A percentile compares a stretch with the other conserved stretches of the same genome.
phyloP scores from a whole-genome alignment of 768 basidiomycete species.

The Boletus speciosus region DNA sequence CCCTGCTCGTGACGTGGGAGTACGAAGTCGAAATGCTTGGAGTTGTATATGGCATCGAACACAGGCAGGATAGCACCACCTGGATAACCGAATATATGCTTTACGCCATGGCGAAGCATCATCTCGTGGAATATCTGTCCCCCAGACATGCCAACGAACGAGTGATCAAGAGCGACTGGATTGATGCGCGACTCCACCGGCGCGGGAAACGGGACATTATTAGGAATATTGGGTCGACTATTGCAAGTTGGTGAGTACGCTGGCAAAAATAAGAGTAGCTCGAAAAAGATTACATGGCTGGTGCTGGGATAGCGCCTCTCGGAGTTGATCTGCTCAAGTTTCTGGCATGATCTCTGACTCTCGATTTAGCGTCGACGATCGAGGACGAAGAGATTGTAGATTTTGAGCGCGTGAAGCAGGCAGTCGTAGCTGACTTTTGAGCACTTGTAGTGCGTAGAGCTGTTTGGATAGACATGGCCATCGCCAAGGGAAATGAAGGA shows the following conservation, averaged over 20 bases:
- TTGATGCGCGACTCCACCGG: constrained; percentile 38
- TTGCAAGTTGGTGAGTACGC: constrained; percentile 48
- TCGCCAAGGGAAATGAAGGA: constrained; percentile 11
- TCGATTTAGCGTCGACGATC: constrained; percentile 76
- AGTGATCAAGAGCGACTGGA: constrained; percentile 61
- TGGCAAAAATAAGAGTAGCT: not conserved
- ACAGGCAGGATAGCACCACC: constrained; percentile 98
- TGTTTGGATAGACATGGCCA: constrained; percentile 42
- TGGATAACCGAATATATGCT: constrained; percentile 97
- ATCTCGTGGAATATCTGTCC: constrained; percentile 99
- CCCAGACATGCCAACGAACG: constrained; percentile 91
- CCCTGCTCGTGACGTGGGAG: constrained; percentile 97
- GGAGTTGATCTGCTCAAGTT: constrained; percentile 67
- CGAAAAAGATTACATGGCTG: constrained; percentile 48
- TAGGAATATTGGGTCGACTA: constrained; percentile 40
- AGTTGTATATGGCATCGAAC: constrained; percentile 99
- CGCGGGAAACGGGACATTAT: constrained; percentile 35
- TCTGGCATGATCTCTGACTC: constrained; percentile 75
- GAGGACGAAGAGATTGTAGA: constrained; percentile 50
- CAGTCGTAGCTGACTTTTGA: constrained; percentile 30
- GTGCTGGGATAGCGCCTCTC: constrained; percentile 58
- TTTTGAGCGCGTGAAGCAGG: constrained; percentile 43
- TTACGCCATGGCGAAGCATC: constrained; percentile 96
- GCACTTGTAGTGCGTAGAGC: constrained; percentile 43
- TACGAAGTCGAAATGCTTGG: constrained; percentile 90